Base-by-base conservation (phyloP, 495 filamentous ascomycete species). In the Penicillium crystallinum region DNA sequence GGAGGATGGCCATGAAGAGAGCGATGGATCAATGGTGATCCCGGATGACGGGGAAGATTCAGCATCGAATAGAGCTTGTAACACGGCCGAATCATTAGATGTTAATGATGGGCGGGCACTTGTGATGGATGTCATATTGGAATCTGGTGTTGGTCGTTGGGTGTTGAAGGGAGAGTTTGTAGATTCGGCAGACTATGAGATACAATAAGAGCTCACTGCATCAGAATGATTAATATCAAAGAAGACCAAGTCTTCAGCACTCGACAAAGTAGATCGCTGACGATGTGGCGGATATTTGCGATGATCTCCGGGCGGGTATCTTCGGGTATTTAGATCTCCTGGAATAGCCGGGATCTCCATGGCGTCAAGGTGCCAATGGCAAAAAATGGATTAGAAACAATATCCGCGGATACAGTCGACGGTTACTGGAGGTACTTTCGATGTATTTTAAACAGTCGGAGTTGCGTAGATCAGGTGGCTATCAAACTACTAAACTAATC, bases 41-140 rank as follows among this genome's bases (percentile, higher is more conserved):
- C 72, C 66, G 1, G 74, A 61, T 10, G 72, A 72, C 1, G 86
- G 81, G 18, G 85, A 80, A 27, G 82, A 77, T 62, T 91, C 89
- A 11, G 87, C 85, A 55, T 93, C 88, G 60, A 87, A 90, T 65
- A 95, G 85, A 46, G 87, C 85, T 57, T 84, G 74, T 36, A 93
- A 81, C 53, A 92, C 81, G 30, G 81, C 77, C 53, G 82, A 66
- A 68, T 95, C 90, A 60, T 86, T 86, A 22, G 68, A 67, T 48
- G 84, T 85, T 23, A 95, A 81, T 40, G 30, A 74, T 63, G 64
- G 75, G 49, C 60, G 62, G 19, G 65, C 56, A 33, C 73, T 57
- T 19, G 73, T 57, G 76, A 84, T 79, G 23, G 57, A 69, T 42
- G 61, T 49, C 62, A 67, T 66, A 17, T 47, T 56, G 50, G 3